phyloP scores from a whole-genome alignment of 441 rosid genomes.

The Populus hybrid region DNA sequence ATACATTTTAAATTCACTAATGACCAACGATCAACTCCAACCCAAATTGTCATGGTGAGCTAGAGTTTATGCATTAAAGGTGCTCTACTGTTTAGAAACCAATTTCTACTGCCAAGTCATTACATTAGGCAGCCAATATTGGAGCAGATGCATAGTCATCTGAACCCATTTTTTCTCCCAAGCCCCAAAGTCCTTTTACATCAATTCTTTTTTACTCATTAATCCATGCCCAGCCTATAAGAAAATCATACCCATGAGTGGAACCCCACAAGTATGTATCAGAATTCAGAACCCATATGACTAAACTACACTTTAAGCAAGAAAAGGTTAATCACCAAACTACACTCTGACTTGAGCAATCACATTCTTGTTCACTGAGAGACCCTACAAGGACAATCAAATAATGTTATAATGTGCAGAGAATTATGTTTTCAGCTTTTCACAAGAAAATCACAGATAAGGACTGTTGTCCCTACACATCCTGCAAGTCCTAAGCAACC shows the following conservation, averaged over 20 bases:
- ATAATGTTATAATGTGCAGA: not conserved
- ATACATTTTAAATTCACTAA: not conserved
- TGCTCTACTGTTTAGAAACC: not conserved
- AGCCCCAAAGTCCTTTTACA: not conserved
- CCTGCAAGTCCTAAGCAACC: not conserved
- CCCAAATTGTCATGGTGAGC: not conserved
- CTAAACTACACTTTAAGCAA: not conserved
- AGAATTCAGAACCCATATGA: not conserved
- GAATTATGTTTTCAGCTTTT: no score
- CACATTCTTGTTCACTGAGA: not conserved
- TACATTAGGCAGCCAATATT: not conserved
- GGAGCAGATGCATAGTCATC: not conserved
- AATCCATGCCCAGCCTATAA: not conserved
- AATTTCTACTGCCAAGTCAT: not conserved
- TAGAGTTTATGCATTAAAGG: not conserved
- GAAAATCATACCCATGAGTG: not conserved
- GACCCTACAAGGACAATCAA: not conserved
- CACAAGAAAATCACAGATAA: not conserved
- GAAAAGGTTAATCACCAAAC: not conserved
- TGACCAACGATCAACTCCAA: not conserved
- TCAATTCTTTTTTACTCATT: not conserved
- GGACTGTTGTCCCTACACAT: not conserved
- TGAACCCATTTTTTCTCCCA: not conserved
- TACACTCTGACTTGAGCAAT: not conserved
- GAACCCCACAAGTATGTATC: not conserved